phyloP scores from a whole-genome alignment of 257 asterid genomes.

The Solanum tacnaense region DNA sequence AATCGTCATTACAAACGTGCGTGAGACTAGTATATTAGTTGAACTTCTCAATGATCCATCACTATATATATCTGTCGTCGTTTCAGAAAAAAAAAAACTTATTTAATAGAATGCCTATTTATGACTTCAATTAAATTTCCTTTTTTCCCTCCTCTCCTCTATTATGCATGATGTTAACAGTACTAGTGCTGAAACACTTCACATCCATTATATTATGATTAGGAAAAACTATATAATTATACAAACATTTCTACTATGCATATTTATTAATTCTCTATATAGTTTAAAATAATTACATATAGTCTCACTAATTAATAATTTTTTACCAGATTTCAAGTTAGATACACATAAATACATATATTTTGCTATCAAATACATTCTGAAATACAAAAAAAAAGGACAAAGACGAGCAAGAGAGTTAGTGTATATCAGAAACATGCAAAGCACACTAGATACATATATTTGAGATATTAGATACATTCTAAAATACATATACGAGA shows the following conservation, averaged over 20 bases:
- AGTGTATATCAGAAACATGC: accelerated
- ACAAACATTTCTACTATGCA: background rate
- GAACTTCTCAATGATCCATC: too few relatives aligned
- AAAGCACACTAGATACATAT: too few relatives aligned
- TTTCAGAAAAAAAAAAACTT: too few relatives aligned
- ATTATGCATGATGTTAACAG: background rate
- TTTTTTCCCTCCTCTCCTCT: too few relatives aligned
- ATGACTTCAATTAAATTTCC: background rate
- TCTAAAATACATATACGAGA: too few relatives aligned
- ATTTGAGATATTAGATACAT: accelerated
- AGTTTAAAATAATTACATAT: too few relatives aligned
- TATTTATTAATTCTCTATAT: background rate
- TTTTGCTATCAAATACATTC: background rate
- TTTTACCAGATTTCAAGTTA: too few relatives aligned
- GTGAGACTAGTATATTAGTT: too few relatives aligned
- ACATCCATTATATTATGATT: background rate
- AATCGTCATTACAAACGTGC: background rate
- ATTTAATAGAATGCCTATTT: too few relatives aligned
- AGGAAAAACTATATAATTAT: background rate
- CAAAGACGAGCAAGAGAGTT: background rate
- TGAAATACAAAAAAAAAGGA: too few relatives aligned
- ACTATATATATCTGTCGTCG: too few relatives aligned
- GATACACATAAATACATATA: background rate
- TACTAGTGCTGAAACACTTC: background rate
- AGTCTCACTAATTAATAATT: background rate